Evolutionary conservation across 257 asterid species (phyloP).

Genomic region (Buddleja alternifolia): DNA sequence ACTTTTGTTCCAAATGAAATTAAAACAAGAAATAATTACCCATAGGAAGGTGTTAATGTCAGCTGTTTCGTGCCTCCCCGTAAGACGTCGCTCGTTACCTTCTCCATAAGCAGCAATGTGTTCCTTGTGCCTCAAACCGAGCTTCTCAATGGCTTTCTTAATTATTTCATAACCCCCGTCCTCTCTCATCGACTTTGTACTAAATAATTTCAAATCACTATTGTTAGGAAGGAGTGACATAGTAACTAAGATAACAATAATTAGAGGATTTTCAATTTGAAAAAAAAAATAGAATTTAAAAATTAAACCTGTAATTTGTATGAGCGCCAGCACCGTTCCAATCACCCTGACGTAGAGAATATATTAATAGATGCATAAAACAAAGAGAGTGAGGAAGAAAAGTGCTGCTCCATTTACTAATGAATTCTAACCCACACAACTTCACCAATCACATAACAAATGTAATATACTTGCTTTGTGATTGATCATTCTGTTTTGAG

Average conservation of each 20-base stretch:
- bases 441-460: too few species aligned
- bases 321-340: constrained; percentile 78
- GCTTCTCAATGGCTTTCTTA: constrained; percentile 62
- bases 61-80: constrained; percentile 59
- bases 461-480: too few species aligned
- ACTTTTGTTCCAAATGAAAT: too few species aligned
- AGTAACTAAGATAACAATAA: not conserved
- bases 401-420: too few species aligned
- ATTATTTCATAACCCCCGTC: constrained; percentile 60
- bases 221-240: too few species aligned
- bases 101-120: constrained; percentile 64
- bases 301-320: constrained; percentile 56
- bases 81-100: constrained; percentile 61
- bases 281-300: not conserved
- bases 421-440: too few species aligned
- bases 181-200: constrained; percentile 58
- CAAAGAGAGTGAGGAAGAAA: too few species aligned
- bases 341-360: constrained; percentile 45
- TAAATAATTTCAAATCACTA: not conserved
- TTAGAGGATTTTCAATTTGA: not conserved
- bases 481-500: too few species aligned
- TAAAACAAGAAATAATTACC: too few species aligned
- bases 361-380: not conserved
- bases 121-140: constrained; percentile 51
- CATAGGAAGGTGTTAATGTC: constrained; percentile 56